Percentiles rank a stretch among this genome's conserved stretches.
Conservation (phyloP, 83 land plant genomes). For the Thuja plicata region DNA sequence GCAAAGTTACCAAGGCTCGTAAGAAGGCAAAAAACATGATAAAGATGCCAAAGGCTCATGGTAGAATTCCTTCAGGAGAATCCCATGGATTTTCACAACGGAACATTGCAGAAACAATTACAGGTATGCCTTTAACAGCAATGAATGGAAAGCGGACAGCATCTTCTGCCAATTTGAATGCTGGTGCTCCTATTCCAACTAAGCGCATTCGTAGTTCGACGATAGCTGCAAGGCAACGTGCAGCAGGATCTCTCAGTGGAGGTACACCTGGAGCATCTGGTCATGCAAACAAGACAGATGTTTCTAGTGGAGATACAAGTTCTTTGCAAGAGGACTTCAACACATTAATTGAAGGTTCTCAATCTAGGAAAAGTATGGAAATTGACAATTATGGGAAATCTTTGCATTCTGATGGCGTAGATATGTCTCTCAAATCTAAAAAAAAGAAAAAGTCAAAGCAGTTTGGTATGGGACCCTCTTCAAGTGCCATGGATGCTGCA, state of each 20-base stretch:
- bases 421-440: slow-evolving; percentile 44
- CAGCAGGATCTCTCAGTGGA: slow-evolving; percentile 39
- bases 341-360: slow-evolving; percentile 51
- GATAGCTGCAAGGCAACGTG: slow-evolving; percentile 72
- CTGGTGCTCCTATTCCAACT: slow-evolving; percentile 74
- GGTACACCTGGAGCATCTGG: slow-evolving; percentile 32
- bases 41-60: slow-evolving; percentile 29
- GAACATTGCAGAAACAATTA: slow-evolving; percentile 17
- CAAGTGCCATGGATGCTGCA: slow-evolving; percentile 19
- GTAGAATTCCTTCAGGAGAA: slow-evolving; percentile 27
- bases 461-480: slow-evolving; percentile 29
- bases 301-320: slow-evolving; percentile 80
- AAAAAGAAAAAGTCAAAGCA: slow-evolving; percentile 87
- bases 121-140: slow-evolving; percentile 24
- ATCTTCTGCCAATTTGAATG: slow-evolving; percentile 37
- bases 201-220: slow-evolving; percentile 79
- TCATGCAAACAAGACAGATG: slow-evolving; percentile 49
- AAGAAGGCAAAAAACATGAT: slow-evolving; percentile 59
- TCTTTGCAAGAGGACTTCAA: slow-evolving; percentile 77
- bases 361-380: slow-evolving; percentile 45
- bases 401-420: slow-evolving; percentile 42
- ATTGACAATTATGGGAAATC: slow-evolving; percentile 43
- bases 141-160: slow-evolving; percentile 52
- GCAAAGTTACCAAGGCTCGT: slow-evolving; percentile 42
- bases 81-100: slow-evolving; percentile 33